Percentiles rank a stretch among this genome's conserved stretches.
Conservation (phyloP, 441 rosid genomes). For the Daphne laureola region DNA sequence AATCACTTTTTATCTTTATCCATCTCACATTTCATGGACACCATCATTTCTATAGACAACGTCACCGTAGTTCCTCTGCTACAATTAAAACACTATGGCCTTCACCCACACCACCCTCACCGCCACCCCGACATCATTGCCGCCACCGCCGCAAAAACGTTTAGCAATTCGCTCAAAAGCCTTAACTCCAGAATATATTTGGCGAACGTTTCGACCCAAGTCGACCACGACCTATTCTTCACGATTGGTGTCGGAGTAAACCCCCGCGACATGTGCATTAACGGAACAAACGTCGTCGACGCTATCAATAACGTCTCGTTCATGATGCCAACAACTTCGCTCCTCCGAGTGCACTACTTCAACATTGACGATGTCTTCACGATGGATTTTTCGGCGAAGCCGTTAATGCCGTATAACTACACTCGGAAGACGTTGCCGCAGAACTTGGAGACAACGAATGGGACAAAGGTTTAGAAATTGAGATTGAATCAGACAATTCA, state of each 20-base stretch:
- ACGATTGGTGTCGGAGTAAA: constrained; percentile 27
- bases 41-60: constrained; percentile 24
- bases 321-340: constrained; percentile 27
- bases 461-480: constrained; percentile 31
- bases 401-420: constrained; percentile 25
- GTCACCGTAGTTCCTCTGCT: constrained; percentile 19
- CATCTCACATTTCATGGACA: constrained; percentile 45
- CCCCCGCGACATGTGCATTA: constrained; percentile 36
- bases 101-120: constrained; percentile 20
- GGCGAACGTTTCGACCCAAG: constrained; percentile 22
- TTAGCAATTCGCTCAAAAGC: constrained; percentile 26
- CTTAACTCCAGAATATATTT: constrained; percentile 31
- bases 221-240: constrained; percentile 31
- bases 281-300: constrained; percentile 19
- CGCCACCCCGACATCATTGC: constrained; percentile 33
- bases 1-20: too few relatives aligned
- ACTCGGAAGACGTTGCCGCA: constrained; percentile 19
- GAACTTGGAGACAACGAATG: constrained; percentile 23
- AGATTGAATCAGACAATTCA: constrained; percentile 32
- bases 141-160: constrained; percentile 20
- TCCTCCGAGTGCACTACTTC: constrained; percentile 38
- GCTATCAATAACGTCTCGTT: constrained; percentile 30
- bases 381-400: constrained; percentile 29
- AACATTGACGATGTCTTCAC: constrained; percentile 30
- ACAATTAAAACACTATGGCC: constrained; percentile 16